These are phyloP conservation scores for Candida multigemmis DNA, from an alignment of 805 yeast species.

Conservation along the genomic window DNA sequence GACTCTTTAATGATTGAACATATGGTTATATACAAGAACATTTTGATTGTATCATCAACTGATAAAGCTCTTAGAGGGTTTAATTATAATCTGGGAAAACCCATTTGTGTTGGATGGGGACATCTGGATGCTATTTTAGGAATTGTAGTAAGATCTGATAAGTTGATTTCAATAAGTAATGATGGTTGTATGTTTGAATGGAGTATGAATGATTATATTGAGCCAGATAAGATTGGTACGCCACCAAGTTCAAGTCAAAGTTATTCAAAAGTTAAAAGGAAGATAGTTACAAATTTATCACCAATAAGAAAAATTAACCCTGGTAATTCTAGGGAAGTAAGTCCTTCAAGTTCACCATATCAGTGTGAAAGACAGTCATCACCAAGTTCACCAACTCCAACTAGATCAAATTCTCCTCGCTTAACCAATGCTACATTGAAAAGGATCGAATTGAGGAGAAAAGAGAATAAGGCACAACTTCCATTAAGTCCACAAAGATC, in stretches of 20 bases:
- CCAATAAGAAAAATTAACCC: conserved; percentile 5
- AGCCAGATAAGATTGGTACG: not conserved
- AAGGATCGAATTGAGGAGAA: conserved; percentile 18
- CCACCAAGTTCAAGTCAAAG: conserved; percentile 7
- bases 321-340: conserved; percentile 2
- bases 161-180: conserved; percentile 35
- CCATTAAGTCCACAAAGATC: conserved; percentile 1
- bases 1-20: conserved; percentile 39
- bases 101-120: conserved; percentile 48
- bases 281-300: conserved; percentile 13
- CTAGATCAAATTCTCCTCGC: conserved; percentile 12
- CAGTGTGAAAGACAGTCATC: no score
- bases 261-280: conserved; percentile 21
- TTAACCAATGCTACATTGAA: conserved; percentile 22
- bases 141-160: conserved; percentile 14
- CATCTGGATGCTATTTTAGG: conserved; percentile 39
- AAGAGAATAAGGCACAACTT: conserved; percentile 6
- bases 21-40: conserved; percentile 19
- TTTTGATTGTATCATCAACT: conserved; percentile 34
- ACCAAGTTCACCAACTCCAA: conserved; percentile 7
- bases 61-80: conserved; percentile 53
- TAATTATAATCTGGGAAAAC: conserved; percentile 35
- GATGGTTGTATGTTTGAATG: conserved; percentile 51
- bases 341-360: conserved; percentile 1
- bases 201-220: conserved; percentile 12